These are phyloP conservation scores for Diaporthe citrichinensis DNA, from an alignment of 2,329 filamentous ascomycete species.

Conservation along the genomic window DNA sequence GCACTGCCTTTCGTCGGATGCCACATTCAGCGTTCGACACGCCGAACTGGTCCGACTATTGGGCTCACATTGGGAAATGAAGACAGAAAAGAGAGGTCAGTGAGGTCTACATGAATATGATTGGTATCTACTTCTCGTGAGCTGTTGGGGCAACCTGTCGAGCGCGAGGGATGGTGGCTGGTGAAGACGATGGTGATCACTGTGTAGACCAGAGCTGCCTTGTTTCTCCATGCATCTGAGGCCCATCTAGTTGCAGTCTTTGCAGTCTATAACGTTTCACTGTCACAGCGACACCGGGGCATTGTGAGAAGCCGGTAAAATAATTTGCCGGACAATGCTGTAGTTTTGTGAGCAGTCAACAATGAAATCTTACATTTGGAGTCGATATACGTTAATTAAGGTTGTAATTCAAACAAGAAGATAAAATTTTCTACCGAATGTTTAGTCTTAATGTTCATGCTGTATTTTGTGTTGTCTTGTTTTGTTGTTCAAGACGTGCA, in stretches of 20 bases:
- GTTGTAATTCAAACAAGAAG: neutral
- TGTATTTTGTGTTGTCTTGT: neutral
- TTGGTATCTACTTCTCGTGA: no score
- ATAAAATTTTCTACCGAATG: no score
- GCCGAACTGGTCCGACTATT: conserved; percentile 2
- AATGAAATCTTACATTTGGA: neutral
- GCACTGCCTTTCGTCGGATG: neutral
- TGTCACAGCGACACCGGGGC: neutral
- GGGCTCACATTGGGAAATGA: neutral
- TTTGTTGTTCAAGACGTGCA: neutral
- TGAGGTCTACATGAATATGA: neutral
- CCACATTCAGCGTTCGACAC: neutral
- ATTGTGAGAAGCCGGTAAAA: neutral
- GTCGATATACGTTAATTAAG: neutral
- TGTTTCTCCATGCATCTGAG: no score
- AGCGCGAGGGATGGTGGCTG: no score
- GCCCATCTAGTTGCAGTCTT: no score
- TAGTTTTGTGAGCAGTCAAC: neutral
- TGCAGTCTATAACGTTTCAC: neutral
- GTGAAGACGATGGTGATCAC: no score
- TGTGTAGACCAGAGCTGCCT: no score
- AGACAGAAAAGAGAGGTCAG: neutral
- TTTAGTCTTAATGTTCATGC: neutral
- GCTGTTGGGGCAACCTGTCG: no score
- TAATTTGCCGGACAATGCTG: neutral